A percentile compares a stretch with the other conserved stretches of the same genome.
Evolutionary conservation across 2,329 filamentous ascomycete genomes (phyloP).

Genomic region (Ilyonectria mors-panacis): DNA sequence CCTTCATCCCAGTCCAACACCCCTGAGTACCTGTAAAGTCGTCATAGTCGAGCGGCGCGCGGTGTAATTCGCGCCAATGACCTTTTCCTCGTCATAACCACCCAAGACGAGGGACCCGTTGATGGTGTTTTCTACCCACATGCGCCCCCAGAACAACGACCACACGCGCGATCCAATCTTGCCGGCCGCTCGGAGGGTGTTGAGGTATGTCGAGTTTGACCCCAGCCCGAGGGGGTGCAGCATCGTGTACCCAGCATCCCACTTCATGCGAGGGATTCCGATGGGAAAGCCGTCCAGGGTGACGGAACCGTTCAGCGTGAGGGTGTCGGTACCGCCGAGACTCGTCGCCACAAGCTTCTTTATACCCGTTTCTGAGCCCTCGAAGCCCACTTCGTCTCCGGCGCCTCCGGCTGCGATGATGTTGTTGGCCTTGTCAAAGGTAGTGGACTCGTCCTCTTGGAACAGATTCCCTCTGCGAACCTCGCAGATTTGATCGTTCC

Average conservation of each 20-base stretch:
- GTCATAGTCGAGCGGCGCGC: conserved; percentile 36
- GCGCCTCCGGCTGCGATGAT: conserved; percentile 41
- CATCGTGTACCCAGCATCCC: conserved; percentile 48
- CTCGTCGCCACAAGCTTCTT: conserved; percentile 40
- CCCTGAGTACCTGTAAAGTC: conserved; percentile 35
- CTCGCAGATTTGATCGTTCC: conserved; percentile 49
- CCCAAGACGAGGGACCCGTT: conserved; percentile 52
- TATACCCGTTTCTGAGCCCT: conserved; percentile 42
- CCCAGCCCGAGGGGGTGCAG: conserved; percentile 50
- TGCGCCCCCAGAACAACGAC: conserved; percentile 56
- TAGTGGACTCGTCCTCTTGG: conserved; percentile 34
- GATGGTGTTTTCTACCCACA: conserved; percentile 46
- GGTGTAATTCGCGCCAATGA: conserved; percentile 48
- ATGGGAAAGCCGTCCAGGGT: conserved; percentile 38
- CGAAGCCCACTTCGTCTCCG: conserved; percentile 24
- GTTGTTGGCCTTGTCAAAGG: conserved; percentile 28
- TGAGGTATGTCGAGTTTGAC: conserved; percentile 51
- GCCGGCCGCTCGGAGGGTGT: conserved; percentile 37
- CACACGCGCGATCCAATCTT: conserved; percentile 50
- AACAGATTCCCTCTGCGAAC: conserved; percentile 42
- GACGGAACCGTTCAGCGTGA: conserved; percentile 19
- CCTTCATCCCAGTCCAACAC: conserved; percentile 44
- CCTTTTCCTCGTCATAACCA: conserved; percentile 53
- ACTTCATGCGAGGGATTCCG: conserved; percentile 46
- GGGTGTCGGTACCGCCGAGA: conserved; percentile 42